phyloP scores from a whole-genome alignment of 2,329 filamentous ascomycete genomes.

The Ophiostoma novo-ulmi region DNA sequence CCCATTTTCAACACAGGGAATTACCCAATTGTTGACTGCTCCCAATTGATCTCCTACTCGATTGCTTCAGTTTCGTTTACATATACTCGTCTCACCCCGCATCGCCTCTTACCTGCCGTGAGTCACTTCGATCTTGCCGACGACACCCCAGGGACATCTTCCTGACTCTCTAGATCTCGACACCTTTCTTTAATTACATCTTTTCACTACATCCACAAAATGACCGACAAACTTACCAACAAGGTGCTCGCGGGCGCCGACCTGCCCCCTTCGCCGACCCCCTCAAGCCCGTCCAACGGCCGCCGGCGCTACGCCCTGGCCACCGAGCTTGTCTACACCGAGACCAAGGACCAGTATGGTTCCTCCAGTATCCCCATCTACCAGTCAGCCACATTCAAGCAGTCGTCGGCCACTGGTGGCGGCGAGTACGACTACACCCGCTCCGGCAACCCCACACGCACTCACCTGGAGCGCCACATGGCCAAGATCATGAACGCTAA shows the following conservation, averaged over 20 bases:
- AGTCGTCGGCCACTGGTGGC: slow-evolving; percentile 70
- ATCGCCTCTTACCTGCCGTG: not conserved
- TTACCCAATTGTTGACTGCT: not conserved
- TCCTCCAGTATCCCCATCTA: slow-evolving; percentile 96
- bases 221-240: slow-evolving; percentile 39
- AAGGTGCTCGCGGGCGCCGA: slow-evolving; percentile 64
- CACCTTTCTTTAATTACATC: no score
- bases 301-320: slow-evolving; percentile 82
- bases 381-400: slow-evolving; percentile 98
- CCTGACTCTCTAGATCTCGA: not conserved
- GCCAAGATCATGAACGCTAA: slow-evolving; percentile 98
- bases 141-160: not conserved
- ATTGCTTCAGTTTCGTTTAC: not conserved
- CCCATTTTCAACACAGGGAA: not conserved
- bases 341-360: slow-evolving; percentile 94
- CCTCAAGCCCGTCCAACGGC: slow-evolving; percentile 81
- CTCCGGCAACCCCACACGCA: slow-evolving; percentile 92
- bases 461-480: slow-evolving; percentile 90
- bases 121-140: not conserved
- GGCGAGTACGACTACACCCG: slow-evolving; percentile 98
- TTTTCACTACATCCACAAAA: not conserved
- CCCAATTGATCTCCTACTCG: not conserved
- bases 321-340: slow-evolving; percentile 94
- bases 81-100: not conserved
- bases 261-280: slow-evolving; percentile 84